Evolutionary conservation across 208 protist species (phyloP).

Genomic region (Trypanosoma mega): DNA sequence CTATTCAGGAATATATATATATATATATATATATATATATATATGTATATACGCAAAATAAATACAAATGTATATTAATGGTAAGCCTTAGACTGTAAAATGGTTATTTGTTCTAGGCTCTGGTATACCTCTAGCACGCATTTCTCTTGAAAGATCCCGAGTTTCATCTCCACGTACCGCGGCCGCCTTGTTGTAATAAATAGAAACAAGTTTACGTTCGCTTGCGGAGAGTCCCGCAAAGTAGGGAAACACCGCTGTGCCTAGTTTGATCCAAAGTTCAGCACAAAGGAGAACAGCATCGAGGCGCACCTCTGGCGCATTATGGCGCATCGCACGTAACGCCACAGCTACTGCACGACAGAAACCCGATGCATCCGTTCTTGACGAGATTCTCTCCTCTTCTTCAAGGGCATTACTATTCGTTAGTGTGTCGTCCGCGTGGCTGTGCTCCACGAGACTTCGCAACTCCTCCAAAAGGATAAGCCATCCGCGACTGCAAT

Average conservation of each 20-base stretch:
- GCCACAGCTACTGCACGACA: slow-evolving; percentile 35
- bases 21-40: too few species aligned
- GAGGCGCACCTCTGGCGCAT: slow-evolving; percentile 42
- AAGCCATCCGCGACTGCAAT: slow-evolving; percentile 52
- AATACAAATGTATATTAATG: too few species aligned
- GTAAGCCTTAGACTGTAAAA: too few species aligned
- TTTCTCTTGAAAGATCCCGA: slow-evolving; percentile 32
- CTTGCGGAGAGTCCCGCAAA: slow-evolving; percentile 36
- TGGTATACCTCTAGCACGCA: slow-evolving; percentile 26
- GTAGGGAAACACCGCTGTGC: slow-evolving; percentile 35
- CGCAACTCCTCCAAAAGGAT: slow-evolving; percentile 51
- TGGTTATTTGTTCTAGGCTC: slow-evolving; percentile 19
- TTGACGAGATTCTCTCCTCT: too few species aligned
- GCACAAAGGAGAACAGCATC: slow-evolving; percentile 25
- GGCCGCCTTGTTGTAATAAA: slow-evolving; percentile 39
- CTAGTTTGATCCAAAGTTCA: slow-evolving; percentile 43
- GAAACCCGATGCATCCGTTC: slow-evolving; percentile 26
- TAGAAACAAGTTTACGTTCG: slow-evolving; percentile 57
- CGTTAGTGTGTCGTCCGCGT: too few species aligned
- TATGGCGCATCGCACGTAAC: slow-evolving; percentile 37
- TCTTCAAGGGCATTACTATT: too few species aligned
- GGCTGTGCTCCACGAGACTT: too few species aligned
- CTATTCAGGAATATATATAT: too few species aligned
- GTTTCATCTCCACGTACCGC: background rate
- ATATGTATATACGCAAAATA: too few species aligned